These are phyloP conservation scores for Lichina pygmaea DNA, from an alignment of 495 filamentous ascomycete species.

Conservation along the genomic window DNA sequence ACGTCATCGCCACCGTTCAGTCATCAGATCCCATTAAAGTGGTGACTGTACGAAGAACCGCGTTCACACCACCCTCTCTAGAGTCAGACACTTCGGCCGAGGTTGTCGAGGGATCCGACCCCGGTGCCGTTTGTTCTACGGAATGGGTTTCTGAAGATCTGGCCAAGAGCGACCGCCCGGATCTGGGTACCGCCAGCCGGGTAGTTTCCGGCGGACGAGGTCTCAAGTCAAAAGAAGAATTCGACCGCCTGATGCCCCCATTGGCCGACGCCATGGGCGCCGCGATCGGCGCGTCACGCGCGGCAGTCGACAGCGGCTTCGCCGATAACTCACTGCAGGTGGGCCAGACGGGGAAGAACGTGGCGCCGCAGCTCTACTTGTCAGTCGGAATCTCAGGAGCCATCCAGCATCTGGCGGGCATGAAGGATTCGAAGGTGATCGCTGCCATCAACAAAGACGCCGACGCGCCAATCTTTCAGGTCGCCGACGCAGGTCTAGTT, in stretches of 20 bases:
- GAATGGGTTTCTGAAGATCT: constrained; percentile 92
- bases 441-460: constrained; percentile 94
- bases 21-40: constrained; percentile 66
- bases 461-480: constrained; percentile 94
- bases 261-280: constrained; percentile 79
- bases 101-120: constrained; percentile 39
- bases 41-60: constrained; percentile 76
- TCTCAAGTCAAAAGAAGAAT: constrained; percentile 90
- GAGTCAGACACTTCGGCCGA: constrained; percentile 20
- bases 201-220: constrained; percentile 91
- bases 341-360: constrained; percentile 94
- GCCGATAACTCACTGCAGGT: constrained; percentile 99
- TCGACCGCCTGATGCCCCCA: constrained; percentile 73
- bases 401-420: constrained; percentile 94
- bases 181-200: constrained; percentile 60
- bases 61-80: constrained; percentile 23
- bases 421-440: constrained; percentile 99
- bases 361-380: constrained; percentile 85
- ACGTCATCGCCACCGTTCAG: constrained; percentile 91
- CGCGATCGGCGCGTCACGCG: constrained; percentile 79
- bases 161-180: constrained; percentile 79
- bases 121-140: constrained; percentile 38
- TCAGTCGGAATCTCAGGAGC: constrained; percentile 89
- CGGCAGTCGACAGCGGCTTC: constrained; percentile 90
- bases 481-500: constrained; percentile 84